These are phyloP conservation scores for Coniferiporia sulphurascens DNA, from an alignment of 1,284 basidiomycete species.

Conservation along the genomic window DNA sequence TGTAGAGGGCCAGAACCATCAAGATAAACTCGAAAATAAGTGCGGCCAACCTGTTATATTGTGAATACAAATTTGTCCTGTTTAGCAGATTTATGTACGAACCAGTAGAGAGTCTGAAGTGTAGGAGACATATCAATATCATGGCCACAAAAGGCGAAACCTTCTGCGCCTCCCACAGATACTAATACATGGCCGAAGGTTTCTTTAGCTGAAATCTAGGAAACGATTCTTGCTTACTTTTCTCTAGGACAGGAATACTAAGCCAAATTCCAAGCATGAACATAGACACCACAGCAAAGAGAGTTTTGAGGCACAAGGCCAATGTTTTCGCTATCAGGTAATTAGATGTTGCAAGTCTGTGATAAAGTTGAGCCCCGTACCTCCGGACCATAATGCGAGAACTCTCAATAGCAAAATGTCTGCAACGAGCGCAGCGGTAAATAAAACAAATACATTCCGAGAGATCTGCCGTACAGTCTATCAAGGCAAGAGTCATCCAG, in stretches of 20 bases:
- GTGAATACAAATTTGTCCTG: no score
- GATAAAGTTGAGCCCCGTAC: not conserved
- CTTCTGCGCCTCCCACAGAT: not conserved
- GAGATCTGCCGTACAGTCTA: not conserved
- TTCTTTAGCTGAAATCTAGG: no score
- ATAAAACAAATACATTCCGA: not conserved
- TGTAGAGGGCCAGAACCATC: slow-evolving; percentile 1
- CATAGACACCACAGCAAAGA: not conserved
- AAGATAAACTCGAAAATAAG: not conserved
- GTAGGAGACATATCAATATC: not conserved
- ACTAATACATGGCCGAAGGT: no score
- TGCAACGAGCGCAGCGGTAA: not conserved
- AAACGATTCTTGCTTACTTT: no score
- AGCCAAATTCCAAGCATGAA: not conserved
- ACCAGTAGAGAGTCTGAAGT: not conserved
- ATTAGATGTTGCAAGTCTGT: not conserved
- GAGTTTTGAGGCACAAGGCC: not conserved
- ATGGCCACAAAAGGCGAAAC: not conserved
- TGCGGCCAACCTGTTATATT: not conserved
- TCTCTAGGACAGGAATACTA: no score
- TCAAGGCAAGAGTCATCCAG: slow-evolving; percentile 3
- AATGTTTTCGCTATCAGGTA: not conserved
- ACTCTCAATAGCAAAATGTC: slow-evolving; percentile 8
- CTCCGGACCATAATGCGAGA: not conserved
- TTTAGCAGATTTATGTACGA: no score